phyloP scores from a whole-genome alignment of 208 protist species.

The Acanthamoeba sp. region DNA sequence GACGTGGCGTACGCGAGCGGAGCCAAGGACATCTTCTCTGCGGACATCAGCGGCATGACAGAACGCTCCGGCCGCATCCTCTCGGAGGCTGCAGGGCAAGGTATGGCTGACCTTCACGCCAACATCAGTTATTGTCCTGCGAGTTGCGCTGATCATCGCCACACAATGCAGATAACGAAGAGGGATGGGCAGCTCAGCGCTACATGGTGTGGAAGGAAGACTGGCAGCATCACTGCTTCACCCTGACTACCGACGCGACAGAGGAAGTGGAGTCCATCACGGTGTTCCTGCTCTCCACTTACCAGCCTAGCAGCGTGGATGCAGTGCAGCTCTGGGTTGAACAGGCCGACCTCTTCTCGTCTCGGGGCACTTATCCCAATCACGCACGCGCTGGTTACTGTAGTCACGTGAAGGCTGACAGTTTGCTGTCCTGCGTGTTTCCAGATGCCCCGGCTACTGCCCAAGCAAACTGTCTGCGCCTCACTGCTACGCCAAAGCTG shows the following conservation, averaged over 20 bases:
- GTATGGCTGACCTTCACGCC: background rate
- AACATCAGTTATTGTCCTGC: too few relatives aligned
- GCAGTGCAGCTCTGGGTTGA: slow-evolving; percentile 15
- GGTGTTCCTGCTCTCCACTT: background rate
- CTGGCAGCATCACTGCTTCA: slow-evolving; percentile 49
- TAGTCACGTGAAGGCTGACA: too few relatives aligned
- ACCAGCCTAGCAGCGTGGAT: background rate
- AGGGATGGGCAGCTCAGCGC: background rate
- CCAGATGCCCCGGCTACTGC: background rate
- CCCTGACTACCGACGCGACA: background rate
- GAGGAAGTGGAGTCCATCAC: slow-evolving; percentile 24
- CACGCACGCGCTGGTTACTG: too few relatives aligned
- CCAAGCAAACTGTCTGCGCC: background rate
- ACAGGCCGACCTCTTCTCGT: background rate
- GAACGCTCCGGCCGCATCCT: background rate
- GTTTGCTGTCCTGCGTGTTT: background rate
- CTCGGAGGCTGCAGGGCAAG: background rate
- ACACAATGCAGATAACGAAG: background rate
- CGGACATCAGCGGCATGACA: background rate
- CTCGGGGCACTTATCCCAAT: background rate
- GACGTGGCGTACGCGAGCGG: slow-evolving; percentile 20
- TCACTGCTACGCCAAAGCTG: background rate
- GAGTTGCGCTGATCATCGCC: background rate
- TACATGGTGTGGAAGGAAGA: slow-evolving; percentile 31
- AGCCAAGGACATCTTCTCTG: background rate